phyloP scores from a whole-genome alignment of 257 asterid species.

The Rhazya stricta region DNA sequence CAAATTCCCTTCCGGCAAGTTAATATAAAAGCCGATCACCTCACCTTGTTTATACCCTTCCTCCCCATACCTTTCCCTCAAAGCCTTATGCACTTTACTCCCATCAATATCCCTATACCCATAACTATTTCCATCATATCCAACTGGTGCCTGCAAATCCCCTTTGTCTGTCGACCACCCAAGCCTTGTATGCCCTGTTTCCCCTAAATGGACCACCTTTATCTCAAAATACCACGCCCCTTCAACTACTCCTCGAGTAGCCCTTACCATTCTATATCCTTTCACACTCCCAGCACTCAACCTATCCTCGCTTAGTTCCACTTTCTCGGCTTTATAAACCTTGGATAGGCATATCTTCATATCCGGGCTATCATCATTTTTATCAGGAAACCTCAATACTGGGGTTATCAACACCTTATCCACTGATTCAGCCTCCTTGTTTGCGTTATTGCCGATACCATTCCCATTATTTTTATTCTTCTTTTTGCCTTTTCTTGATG shows the following conservation, averaged over 20 bases:
- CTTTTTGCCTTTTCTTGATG: slow-evolving; percentile 71
- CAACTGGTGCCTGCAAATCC: slow-evolving; percentile 97
- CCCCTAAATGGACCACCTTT: slow-evolving; percentile 75
- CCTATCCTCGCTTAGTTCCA: slow-evolving; percentile 84
- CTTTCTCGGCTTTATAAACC: slow-evolving; percentile 89
- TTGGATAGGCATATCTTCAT: slow-evolving; percentile 69
- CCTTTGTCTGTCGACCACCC: slow-evolving; percentile 98
- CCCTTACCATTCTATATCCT: slow-evolving; percentile 97
- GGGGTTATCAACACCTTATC: slow-evolving; percentile 75
- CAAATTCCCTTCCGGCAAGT: slow-evolving; percentile 66
- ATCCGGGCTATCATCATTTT: slow-evolving; percentile 63
- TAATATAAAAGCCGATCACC: slow-evolving; percentile 84
- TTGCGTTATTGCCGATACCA: slow-evolving; percentile 27
- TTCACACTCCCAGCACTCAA: slow-evolving; percentile 85
- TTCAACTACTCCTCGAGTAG: slow-evolving; percentile 77
- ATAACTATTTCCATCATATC: slow-evolving; percentile 87
- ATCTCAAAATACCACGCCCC: slow-evolving; percentile 98
- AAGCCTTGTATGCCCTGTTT: slow-evolving; percentile 83
- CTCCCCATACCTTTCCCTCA: slow-evolving; percentile 77
- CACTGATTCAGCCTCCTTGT: slow-evolving; percentile 34
- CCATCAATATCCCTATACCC: slow-evolving; percentile 95
- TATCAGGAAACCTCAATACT: slow-evolving; percentile 73
- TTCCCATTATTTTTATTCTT: slow-evolving; percentile 54
- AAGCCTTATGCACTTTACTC: slow-evolving; percentile 85
- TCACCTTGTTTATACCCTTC: slow-evolving; percentile 89